Conservation (phyloP, 768 basidiomycete genomes). For the Kwoniella bestiolae region DNA sequence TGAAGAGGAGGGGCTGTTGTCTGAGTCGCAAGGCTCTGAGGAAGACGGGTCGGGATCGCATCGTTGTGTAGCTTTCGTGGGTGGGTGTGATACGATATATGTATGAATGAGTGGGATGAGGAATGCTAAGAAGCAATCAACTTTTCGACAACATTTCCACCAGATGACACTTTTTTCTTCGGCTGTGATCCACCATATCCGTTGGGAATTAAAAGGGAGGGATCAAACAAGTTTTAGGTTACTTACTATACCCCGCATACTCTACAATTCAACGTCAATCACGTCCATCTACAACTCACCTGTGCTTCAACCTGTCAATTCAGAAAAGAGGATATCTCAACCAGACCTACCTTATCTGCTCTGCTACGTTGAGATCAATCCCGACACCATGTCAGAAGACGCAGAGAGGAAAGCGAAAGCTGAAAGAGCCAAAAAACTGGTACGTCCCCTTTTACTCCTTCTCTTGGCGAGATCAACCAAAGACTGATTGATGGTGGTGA, state of each 20-base stretch:
- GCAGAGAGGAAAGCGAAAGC: slow-evolving; percentile 56
- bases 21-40: slow-evolving; percentile 28
- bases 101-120: no score
- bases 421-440: slow-evolving; percentile 54
- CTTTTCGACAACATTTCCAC: not conserved
- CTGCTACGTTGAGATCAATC: no score
- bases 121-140: not conserved
- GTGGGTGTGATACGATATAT: not conserved
- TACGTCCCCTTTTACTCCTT: slow-evolving; percentile 19
- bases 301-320: not conserved
- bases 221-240: slow-evolving; percentile 6
- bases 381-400: slow-evolving; percentile 41
- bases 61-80: slow-evolving; percentile 4
- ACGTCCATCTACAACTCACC: no score
- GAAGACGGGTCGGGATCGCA: slow-evolving; percentile 44
- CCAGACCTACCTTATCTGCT: no score
- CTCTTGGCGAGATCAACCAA: not conserved
- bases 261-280: no score
- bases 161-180: slow-evolving; percentile 7
- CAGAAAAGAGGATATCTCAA: no score
- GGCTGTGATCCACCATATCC: not conserved
- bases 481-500: not conserved
- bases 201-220: slow-evolving; percentile 3
- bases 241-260: not conserved
- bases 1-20: slow-evolving; percentile 13